Conservation (phyloP, 805 yeast species). For the Grigorovia humatica region DNA sequence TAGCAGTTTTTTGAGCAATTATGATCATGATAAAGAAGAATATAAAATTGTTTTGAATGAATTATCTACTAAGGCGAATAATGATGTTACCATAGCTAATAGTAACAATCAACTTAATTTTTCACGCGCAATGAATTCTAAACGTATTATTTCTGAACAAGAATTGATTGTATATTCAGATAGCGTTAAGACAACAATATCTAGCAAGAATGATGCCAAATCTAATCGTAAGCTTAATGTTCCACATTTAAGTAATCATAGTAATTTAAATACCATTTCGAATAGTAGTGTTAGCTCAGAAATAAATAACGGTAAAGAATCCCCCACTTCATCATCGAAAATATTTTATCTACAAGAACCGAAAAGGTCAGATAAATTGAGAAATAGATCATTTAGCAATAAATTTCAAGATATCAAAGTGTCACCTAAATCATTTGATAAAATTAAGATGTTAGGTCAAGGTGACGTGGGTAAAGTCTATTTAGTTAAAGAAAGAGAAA, state of each 20-base stretch:
- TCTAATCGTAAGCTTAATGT: not conserved
- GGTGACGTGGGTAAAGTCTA: conserved; percentile 98
- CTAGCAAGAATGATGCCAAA: not conserved
- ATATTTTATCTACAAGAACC: conserved; percentile 13
- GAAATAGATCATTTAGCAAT: conserved; percentile 50
- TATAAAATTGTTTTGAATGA: not conserved
- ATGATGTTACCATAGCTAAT: not conserved
- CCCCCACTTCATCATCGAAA: not conserved
- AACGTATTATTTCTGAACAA: conserved; percentile 1
- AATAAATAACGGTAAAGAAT: not conserved
- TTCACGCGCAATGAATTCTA: not conserved
- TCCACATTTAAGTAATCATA: not conserved
- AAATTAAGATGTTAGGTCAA: conserved; percentile 80
- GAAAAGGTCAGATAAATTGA: conserved; percentile 25
- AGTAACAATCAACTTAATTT: not conserved
- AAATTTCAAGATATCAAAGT: conserved; percentile 73
- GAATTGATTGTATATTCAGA: not conserved
- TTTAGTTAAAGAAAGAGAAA: conserved; percentile 70
- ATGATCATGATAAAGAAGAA: not conserved
- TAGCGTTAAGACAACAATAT: not conserved
- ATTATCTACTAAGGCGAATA: not conserved
- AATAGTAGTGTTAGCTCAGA: not conserved
- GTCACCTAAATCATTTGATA: conserved; percentile 78
- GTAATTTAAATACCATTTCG: not conserved
- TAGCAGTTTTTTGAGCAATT: not conserved